Base-by-base conservation (phyloP, 1,284 basidiomycete genomes). In the Lentinula novae-zelandiae region DNA sequence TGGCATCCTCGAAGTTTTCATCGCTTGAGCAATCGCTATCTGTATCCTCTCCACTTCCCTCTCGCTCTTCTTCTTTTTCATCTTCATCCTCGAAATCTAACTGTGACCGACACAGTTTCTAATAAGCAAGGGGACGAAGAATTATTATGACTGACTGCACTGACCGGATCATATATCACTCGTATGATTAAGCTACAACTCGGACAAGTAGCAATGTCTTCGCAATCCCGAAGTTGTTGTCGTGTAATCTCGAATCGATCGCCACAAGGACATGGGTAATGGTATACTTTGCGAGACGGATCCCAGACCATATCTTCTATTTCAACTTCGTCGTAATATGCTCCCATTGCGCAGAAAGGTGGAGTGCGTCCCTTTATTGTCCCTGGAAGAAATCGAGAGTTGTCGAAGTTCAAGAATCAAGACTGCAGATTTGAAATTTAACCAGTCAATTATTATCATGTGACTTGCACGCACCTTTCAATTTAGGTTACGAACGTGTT, bases 181-280 rank as follows among this genome's bases (percentile, higher is more conserved):
- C 96, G 80, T 60, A 99, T 95, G 54, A 98, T 84, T 33, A 98
- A 79, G 67, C 93, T 96, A 71, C 96, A 99, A 71, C 94, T 96
- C 0, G 96, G 97, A 77, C 96, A 99, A 58, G 87, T 95, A n/a
- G 96, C 96, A 51, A 97, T 87, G 70, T 99, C 97, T 69, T 98
- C 96, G 53, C 89, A 98, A 64, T 95, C 82, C 58, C 86, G 83
- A 9, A 99, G 86, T 75, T 98, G 96, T 68, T 79, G 78, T 66
- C 89, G 85, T 17, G 93, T 90, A 68, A 99, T 98, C 74, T 99
- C 97, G 77, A 99, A 99, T 44, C 95, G 88, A 77, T 99, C 97
- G 27, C 96, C 96, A 71, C 97, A 99, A 1, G 96, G 96, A 71
- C 96, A 99, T 1, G 97, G 97, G 73, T 96, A 98, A 77, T 98